phyloP scores from a whole-genome alignment of 495 filamentous ascomycete genomes.

The Daldinia decipiens region DNA sequence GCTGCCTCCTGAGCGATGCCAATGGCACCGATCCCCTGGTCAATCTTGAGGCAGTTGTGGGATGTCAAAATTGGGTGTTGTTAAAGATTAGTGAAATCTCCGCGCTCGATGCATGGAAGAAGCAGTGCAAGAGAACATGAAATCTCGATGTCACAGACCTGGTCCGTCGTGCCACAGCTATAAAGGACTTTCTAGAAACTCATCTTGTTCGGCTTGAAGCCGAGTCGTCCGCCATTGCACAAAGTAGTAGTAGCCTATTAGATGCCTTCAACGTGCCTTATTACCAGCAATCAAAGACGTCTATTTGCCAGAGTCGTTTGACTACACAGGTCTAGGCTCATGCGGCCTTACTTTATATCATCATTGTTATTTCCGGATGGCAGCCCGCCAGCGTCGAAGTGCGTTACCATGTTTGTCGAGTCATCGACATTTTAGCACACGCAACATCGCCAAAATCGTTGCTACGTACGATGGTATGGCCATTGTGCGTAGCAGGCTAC shows the following conservation, averaged over 20 bases:
- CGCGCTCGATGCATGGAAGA: neutral
- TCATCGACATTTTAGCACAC: constrained; percentile 28
- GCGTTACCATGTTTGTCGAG: neutral
- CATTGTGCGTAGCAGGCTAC: constrained; percentile 63
- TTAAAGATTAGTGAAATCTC: neutral
- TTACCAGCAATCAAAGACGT: neutral
- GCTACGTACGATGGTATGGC: constrained; percentile 60
- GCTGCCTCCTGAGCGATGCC: neutral
- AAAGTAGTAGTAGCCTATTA: neutral
- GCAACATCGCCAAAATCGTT: constrained; percentile 38
- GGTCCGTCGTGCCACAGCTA: neutral
- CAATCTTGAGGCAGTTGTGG: neutral
- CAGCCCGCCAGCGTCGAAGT: neutral
- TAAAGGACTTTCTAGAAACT: neutral
- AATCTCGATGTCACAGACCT: neutral
- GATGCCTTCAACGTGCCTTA: neutral
- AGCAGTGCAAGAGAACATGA: neutral
- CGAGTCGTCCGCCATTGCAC: neutral
- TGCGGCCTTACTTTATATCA: neutral
- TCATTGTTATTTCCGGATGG: neutral
- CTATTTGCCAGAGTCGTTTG: neutral
- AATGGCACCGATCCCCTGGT: neutral
- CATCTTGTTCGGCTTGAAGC: neutral
- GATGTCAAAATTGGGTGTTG: neutral
- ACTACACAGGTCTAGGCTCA: neutral